Conservation (phyloP, 768 basidiomycete genomes). For the Lactifluus subvellereus region DNA sequence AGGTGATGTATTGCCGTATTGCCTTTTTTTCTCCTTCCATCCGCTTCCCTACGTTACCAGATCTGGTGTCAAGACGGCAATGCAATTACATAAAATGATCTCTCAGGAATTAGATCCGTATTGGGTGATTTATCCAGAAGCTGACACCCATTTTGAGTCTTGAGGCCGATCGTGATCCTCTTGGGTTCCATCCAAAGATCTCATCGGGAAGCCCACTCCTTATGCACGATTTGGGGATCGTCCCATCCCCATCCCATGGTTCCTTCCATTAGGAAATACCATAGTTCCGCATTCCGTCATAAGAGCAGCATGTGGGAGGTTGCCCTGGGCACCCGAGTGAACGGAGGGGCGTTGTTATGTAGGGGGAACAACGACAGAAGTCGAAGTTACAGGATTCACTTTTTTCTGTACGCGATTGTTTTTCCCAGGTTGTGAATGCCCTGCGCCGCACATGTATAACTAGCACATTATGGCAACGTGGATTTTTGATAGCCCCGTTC, state of each 20-base stretch:
- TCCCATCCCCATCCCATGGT: neutral
- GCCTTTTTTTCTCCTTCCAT: neutral
- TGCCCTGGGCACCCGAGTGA: neutral
- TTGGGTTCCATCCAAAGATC: constrained; percentile 8
- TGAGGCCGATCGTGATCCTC: constrained; percentile 16
- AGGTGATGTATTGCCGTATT: neutral
- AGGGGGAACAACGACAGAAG: too few relatives aligned
- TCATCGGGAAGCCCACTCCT: neutral
- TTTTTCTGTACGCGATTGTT: too few relatives aligned
- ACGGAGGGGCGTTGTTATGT: neutral
- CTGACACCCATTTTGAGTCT: constrained; percentile 1
- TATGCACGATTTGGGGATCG: neutral
- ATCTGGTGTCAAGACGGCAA: neutral
- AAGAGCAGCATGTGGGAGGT: neutral
- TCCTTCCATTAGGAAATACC: neutral
- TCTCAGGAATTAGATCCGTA: constrained; percentile 7
- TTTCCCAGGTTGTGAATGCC: too few relatives aligned
- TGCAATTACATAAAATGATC: constrained; percentile 8
- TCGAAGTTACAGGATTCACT: too few relatives aligned
- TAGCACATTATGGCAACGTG: neutral
- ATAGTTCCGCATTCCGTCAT: constrained; percentile 1
- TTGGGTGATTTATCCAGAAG: constrained; percentile 15
- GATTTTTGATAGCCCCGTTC: neutral
- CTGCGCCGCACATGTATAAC: too few relatives aligned
- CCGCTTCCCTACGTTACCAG: neutral